Evolutionary conservation across 1,284 basidiomycete genomes (phyloP).

Genomic region (Leccinum holopus): DNA sequence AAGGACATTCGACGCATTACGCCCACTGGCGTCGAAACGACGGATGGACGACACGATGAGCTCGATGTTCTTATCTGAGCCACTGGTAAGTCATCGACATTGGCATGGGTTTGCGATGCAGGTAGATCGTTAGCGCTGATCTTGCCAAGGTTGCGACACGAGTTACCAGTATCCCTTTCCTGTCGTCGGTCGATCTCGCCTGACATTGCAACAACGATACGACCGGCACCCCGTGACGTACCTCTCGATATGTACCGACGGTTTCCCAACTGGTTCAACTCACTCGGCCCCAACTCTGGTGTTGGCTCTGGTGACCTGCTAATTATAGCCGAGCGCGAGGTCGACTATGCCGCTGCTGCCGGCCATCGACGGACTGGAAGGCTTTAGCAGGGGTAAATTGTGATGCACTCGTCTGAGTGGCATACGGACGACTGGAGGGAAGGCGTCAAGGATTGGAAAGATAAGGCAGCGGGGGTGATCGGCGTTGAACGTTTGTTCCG

Average conservation of each 20-base stretch:
- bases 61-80: constrained; percentile 62
- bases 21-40: constrained; percentile 53
- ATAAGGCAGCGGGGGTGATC: too few species aligned
- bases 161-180: constrained; percentile 51
- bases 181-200: constrained; percentile 50
- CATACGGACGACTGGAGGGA: too few species aligned
- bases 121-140: background rate
- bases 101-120: background rate
- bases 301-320: constrained; percentile 35
- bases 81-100: constrained; percentile 38
- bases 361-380: too few species aligned
- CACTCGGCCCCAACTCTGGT: constrained; percentile 56
- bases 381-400: too few species aligned
- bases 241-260: constrained; percentile 52
- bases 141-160: constrained; percentile 49
- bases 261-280: constrained; percentile 62
- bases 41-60: constrained; percentile 51
- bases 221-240: constrained; percentile 56
- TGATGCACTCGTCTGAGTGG: too few species aligned
- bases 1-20: constrained; percentile 51
- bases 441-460: too few species aligned
- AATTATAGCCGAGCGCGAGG: constrained; percentile 52
- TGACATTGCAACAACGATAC: constrained; percentile 49
- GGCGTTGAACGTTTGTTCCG: too few species aligned
- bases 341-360: constrained; percentile 49